Evolutionary conservation across 805 yeast genomes (phyloP).

Genomic region (Candida tallmaniae): DNA sequence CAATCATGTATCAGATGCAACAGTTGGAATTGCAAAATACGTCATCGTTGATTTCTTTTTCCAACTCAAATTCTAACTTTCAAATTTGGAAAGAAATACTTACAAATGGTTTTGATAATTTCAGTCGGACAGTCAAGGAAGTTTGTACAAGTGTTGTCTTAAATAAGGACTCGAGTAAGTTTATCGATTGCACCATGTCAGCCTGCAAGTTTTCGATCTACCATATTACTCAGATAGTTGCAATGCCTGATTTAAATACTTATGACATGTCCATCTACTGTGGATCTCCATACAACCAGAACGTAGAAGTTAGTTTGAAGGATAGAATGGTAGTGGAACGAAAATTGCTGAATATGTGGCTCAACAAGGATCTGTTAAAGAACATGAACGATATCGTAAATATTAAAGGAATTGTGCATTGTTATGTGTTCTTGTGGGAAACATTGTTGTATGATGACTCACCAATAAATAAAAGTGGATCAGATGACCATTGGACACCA

Average conservation of each 20-base stretch:
- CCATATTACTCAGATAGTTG: slow-evolving; percentile 68
- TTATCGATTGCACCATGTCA: slow-evolving; percentile 9
- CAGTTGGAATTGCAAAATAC: slow-evolving; percentile 41
- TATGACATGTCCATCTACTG: slow-evolving; percentile 75
- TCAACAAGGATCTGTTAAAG: slow-evolving; percentile 7
- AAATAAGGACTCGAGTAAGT: slow-evolving; percentile 5
- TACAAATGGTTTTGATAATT: slow-evolving; percentile 65
- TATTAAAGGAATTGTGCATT: slow-evolving; percentile 32
- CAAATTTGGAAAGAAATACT: slow-evolving; percentile 66
- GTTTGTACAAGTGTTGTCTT: slow-evolving; percentile 6
- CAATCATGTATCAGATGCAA: slow-evolving; percentile 27
- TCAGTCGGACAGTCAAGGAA: slow-evolving; percentile 6
- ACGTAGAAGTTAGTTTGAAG: slow-evolving; percentile 33
- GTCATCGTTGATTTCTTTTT: slow-evolving; percentile 22
- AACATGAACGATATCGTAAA: slow-evolving; percentile 24
- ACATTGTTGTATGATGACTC: slow-evolving; percentile 18
- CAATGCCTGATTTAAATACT: slow-evolving; percentile 58
- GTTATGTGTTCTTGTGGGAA: slow-evolving; percentile 38
- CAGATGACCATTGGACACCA: slow-evolving; percentile 21
- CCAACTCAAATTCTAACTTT: slow-evolving; percentile 7
- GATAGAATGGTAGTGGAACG: slow-evolving; percentile 31
- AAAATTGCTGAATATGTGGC: slow-evolving; percentile 33
- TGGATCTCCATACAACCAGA: slow-evolving; percentile 79
- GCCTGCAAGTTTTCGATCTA: slow-evolving; percentile 47
- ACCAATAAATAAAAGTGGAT: neutral